Percentiles rank a stretch among this genome's conserved stretches.
Conservation (phyloP, 441 rosid species). For the Macaranga tanarius region DNA sequence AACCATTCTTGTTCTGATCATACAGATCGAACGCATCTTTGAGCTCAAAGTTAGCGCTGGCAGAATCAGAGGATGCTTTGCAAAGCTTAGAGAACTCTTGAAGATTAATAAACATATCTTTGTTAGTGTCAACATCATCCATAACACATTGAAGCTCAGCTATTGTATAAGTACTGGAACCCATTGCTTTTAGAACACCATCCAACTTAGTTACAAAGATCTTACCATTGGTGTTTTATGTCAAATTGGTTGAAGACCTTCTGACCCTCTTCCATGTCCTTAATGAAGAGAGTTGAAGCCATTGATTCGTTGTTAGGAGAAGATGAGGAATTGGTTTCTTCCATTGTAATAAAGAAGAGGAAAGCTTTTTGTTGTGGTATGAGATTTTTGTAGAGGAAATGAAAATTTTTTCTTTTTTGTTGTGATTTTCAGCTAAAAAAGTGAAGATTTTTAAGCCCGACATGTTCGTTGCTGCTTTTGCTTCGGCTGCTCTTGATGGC, state of each 20-base stretch:
- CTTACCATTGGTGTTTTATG: constrained; percentile 53
- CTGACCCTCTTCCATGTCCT: constrained; percentile 43
- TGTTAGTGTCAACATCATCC: constrained; percentile 47
- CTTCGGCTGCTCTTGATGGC: too few relatives aligned
- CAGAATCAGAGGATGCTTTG: constrained; percentile 10
- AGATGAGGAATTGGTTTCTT: neutral
- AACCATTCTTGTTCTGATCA: constrained; percentile 52
- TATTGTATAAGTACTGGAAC: constrained; percentile 36
- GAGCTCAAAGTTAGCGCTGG: constrained; percentile 32
- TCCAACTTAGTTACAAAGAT: constrained; percentile 47
- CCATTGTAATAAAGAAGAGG: too few relatives aligned
- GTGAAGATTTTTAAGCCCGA: too few relatives aligned
- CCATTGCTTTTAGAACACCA: constrained; percentile 48
- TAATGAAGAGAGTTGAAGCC: constrained; percentile 4
- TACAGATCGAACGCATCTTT: constrained; percentile 63
- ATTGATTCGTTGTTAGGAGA: neutral
- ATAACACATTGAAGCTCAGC: constrained; percentile 46
- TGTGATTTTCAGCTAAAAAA: too few relatives aligned
- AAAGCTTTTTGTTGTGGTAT: too few relatives aligned
- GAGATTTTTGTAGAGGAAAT: too few relatives aligned
- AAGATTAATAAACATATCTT: constrained; percentile 50
- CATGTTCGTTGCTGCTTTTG: too few relatives aligned
- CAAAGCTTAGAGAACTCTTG: constrained; percentile 44
- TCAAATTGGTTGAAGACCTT: constrained; percentile 66
- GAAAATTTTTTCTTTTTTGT: too few relatives aligned